A percentile compares a stretch with the other conserved stretches of the same genome.
Evolutionary conservation across 1,139 yeast species (phyloP).

Genomic region (Pichiaceae sp.): DNA sequence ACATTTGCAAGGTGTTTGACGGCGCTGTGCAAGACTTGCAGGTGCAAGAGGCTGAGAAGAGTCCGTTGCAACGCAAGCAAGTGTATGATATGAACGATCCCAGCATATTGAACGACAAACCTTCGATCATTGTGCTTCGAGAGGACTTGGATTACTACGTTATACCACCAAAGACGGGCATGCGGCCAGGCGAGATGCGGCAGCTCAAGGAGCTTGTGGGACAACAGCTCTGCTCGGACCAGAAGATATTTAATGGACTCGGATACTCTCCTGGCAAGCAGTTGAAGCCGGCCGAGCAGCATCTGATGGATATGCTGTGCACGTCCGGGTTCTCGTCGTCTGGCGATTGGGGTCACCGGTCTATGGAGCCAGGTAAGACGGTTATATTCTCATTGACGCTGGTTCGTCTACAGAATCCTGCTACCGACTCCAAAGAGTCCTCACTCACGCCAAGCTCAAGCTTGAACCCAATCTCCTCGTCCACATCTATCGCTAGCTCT

Average conservation of each 20-base stretch:
- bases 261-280: slow-evolving; percentile 35
- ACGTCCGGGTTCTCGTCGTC: slow-evolving; percentile 69
- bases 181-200: slow-evolving; percentile 45
- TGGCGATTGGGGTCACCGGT: slow-evolving; percentile 82
- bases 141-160: slow-evolving; percentile 94
- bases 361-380: slow-evolving; percentile 78
- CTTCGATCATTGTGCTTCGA: slow-evolving; percentile 84
- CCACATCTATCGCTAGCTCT: slow-evolving; percentile 11
- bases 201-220: slow-evolving; percentile 67
- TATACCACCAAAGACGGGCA: slow-evolving; percentile 60
- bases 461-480: slow-evolving; percentile 38
- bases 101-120: slow-evolving; percentile 65
- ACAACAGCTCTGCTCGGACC: slow-evolving; percentile 44
- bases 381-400: slow-evolving; percentile 80
- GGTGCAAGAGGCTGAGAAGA: slow-evolving; percentile 18
- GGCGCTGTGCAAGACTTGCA: slow-evolving; percentile 33
- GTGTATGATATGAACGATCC: slow-evolving; percentile 32
- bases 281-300: slow-evolving; percentile 91
- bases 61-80: slow-evolving; percentile 18
- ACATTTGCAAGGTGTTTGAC: slow-evolving; percentile 59
- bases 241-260: slow-evolving; percentile 68
- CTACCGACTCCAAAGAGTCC: slow-evolving; percentile 21
- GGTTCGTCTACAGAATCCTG: slow-evolving; percentile 47
- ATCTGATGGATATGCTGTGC: slow-evolving; percentile 89
- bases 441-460: slow-evolving; percentile 5